Evolutionary conservation across 352 stramenopile genomes (phyloP), one percentile per base, ranked within the genome.

Genomic region (Phytopythium boreale): DNA sequence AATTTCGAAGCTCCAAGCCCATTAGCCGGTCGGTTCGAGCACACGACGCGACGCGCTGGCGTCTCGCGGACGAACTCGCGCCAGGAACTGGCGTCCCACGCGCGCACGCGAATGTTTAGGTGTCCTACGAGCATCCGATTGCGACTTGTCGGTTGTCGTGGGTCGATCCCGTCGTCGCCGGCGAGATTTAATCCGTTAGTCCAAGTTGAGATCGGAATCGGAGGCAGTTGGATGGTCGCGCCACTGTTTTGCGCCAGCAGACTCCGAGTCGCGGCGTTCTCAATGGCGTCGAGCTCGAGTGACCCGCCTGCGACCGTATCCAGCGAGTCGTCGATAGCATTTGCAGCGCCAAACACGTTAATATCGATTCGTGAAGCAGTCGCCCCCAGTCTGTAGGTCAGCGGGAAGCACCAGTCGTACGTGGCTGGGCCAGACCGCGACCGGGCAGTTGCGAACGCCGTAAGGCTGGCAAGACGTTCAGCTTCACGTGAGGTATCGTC

Each of bases 21-120:
- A 71, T 76, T 46, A 56, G 60, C 20, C 76, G 58, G 8, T 64
- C 83, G 76, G 26, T 94, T 94, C 2, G 81, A 89, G 60, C 81
- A 86, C 56, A 94, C 67, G 26, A 92, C 66, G n/a, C 83, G 79
- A 56, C 85, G 69, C 37, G 49, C 60, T 1, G 68, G 59, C 11
- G 68, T 71, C 5, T 70, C 66, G 36, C 53, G 52, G 22, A 77
- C 43, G 55, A 92, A 92, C 14, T 52, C 5, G 0, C 50, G 47
- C 82, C 84, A 93, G 29, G 76, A 52, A 4, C 17, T n/a, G n/a
- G 64, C 19, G 26, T 75, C 59, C 85, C 85, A 93, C 39, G 66
- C 79, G 15, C 85, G 81, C 6, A 88, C 56, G 0, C 62, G 62
- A 17, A 67, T 61, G 14, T 71, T 55, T 4, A 81, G 36, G 19